A percentile compares a stretch with the other conserved stretches of the same genome.
These are phyloP conservation scores for Chamaecrista fasciculata DNA, from an alignment of 306 rosid species.

Conservation along the genomic window DNA sequence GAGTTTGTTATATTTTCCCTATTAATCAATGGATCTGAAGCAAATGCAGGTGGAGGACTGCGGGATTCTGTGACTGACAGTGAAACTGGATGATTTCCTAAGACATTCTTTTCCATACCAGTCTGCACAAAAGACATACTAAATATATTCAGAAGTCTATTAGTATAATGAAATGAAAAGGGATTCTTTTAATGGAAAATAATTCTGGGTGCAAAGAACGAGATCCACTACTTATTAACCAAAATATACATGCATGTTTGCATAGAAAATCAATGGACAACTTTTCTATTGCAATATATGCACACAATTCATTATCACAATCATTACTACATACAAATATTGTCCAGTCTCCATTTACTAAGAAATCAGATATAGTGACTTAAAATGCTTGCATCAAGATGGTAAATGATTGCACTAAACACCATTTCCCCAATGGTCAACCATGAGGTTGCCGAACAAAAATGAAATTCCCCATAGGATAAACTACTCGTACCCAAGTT, in stretches of 20 bases:
- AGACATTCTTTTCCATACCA: conserved; percentile 88
- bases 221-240: background rate
- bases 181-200: background rate
- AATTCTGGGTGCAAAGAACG: conserved; percentile 1
- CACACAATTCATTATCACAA: conserved; percentile 22
- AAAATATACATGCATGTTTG: too few species aligned
- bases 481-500: background rate
- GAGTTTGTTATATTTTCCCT: conserved; percentile 49
- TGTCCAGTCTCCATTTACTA: background rate
- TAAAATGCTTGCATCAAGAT: conserved; percentile 7
- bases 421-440: background rate
- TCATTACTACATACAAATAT: conserved; percentile 23
- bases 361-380: background rate
- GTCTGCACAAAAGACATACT: conserved; percentile 58
- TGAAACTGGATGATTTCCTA: conserved; percentile 89
- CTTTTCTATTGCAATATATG: conserved; percentile 3
- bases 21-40: conserved; percentile 72
- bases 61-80: conserved; percentile 57
- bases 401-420: background rate
- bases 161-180: background rate
- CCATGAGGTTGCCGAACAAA: background rate
- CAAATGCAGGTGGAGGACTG: conserved; percentile 89
- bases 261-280: too few species aligned
- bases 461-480: background rate
- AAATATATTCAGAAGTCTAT: conserved; percentile 21